phyloP scores from a whole-genome alignment of 768 basidiomycete species.

The Amanita pallidorosea region DNA sequence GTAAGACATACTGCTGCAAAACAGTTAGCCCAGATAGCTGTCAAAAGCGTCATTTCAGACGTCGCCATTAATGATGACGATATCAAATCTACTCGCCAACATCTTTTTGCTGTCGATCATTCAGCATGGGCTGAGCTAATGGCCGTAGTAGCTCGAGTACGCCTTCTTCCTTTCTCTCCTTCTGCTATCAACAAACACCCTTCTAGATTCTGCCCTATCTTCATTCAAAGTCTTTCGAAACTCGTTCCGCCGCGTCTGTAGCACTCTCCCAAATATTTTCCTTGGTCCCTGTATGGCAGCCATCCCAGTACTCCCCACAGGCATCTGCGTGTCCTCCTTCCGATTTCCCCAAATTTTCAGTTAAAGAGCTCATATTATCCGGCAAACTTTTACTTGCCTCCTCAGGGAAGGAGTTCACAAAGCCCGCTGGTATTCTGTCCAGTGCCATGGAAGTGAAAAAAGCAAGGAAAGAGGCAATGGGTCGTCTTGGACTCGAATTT shows the following conservation, averaged over 20 bases:
- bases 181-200: conserved; percentile 6
- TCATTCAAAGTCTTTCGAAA: conserved; percentile 87
- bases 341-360: conserved; percentile 67
- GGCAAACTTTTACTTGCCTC: conserved; percentile 78
- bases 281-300: conserved; percentile 73
- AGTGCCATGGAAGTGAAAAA: conserved; percentile 75
- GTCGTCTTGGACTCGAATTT: conserved; percentile 79
- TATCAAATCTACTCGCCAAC: conserved; percentile 52
- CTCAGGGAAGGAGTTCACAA: conserved; percentile 86
- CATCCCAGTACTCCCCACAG: conserved; percentile 20
- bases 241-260: conserved; percentile 79
- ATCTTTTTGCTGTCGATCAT: conserved; percentile 49
- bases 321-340: conserved; percentile 24
- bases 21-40: conserved; percentile 88
- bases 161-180: conserved; percentile 12
- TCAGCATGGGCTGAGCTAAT: conserved; percentile 87
- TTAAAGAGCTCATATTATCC: conserved; percentile 65
- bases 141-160: conserved; percentile 80
- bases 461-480: conserved; percentile 83
- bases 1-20: conserved; percentile 94
- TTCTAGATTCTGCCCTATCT: conserved; percentile 80
- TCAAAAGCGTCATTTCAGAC: conserved; percentile 75
- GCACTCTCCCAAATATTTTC: conserved; percentile 84
- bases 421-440: conserved; percentile 60
- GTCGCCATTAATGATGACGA: conserved; percentile 69